Conservation (phyloP, 2,329 filamentous ascomycete species). For the Phialocephala subalpina region DNA sequence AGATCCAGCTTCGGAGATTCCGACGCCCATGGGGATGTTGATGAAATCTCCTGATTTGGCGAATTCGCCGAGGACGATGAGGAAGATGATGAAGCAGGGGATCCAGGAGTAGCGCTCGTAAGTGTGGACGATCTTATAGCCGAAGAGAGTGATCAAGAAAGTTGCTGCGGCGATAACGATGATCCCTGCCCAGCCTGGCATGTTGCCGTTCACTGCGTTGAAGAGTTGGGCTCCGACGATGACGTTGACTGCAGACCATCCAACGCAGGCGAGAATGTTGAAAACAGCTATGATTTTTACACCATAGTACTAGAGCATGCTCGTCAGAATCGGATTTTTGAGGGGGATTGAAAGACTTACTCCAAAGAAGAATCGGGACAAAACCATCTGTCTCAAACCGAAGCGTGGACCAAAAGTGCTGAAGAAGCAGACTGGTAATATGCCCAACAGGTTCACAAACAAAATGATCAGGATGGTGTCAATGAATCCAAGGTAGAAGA, state of each 20-base stretch:
- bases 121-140: conserved; percentile 77
- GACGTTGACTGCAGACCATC: conserved; percentile 80
- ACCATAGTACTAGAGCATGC: conserved; percentile 27
- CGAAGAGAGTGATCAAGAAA: conserved; percentile 74
- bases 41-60: conserved; percentile 71
- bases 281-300: conserved; percentile 66
- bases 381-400: conserved; percentile 80
- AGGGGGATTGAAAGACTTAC: conserved; percentile 55
- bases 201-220: conserved; percentile 72
- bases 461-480: conserved; percentile 77
- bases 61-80: conserved; percentile 74
- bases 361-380: conserved; percentile 82
- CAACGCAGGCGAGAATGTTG: conserved; percentile 74
- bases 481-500: conserved; percentile 76
- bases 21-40: conserved; percentile 64
- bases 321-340: conserved; percentile 17
- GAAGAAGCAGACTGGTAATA: conserved; percentile 78
- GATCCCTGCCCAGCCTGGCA: conserved; percentile 79
- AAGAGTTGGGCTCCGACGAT: conserved; percentile 84
- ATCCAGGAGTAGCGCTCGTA: conserved; percentile 83
- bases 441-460: conserved; percentile 79
- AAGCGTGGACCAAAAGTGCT: conserved; percentile 79
- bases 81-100: conserved; percentile 75
- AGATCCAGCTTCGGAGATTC: conserved; percentile 65
- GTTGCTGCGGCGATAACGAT: conserved; percentile 75